phyloP scores from a whole-genome alignment of 2,329 filamentous ascomycete genomes.

The Trichoderma lentiforme region DNA sequence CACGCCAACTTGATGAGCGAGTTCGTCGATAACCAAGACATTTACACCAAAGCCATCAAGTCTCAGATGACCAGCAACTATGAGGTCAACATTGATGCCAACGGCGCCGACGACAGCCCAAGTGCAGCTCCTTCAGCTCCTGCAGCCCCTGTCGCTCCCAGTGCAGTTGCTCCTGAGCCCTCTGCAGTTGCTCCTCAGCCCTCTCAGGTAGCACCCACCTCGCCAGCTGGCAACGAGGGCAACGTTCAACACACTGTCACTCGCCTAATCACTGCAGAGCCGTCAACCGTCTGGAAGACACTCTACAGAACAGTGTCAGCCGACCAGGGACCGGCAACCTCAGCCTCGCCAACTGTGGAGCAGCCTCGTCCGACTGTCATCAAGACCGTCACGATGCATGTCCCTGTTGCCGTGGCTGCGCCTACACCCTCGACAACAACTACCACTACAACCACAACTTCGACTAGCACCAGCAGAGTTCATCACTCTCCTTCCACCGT shows the following conservation, averaged over 20 bases:
- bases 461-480: background rate
- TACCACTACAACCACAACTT: background rate
- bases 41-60: slow-evolving; percentile 43
- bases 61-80: slow-evolving; percentile 46
- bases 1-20: slow-evolving; percentile 20
- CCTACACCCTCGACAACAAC: background rate
- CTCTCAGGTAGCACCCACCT: slow-evolving; percentile 20
- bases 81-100: slow-evolving; percentile 39
- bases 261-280: slow-evolving; percentile 30
- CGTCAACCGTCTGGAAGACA: slow-evolving; percentile 18
- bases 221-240: slow-evolving; percentile 14
- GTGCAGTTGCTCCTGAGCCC: background rate
- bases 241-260: slow-evolving; percentile 22
- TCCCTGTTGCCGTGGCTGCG: background rate
- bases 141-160: background rate
- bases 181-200: slow-evolving; percentile 18
- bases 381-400: background rate
- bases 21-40: slow-evolving; percentile 38
- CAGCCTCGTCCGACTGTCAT: background rate
- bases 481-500: background rate
- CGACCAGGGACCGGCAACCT: background rate
- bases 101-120: slow-evolving; percentile 22
- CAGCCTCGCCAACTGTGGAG: background rate
- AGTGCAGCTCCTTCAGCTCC: background rate
- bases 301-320: slow-evolving; percentile 19